These are phyloP conservation scores for Mucor indicus DNA, from an alignment of 371 early-diverging fungal species.

Conservation along the genomic window DNA sequence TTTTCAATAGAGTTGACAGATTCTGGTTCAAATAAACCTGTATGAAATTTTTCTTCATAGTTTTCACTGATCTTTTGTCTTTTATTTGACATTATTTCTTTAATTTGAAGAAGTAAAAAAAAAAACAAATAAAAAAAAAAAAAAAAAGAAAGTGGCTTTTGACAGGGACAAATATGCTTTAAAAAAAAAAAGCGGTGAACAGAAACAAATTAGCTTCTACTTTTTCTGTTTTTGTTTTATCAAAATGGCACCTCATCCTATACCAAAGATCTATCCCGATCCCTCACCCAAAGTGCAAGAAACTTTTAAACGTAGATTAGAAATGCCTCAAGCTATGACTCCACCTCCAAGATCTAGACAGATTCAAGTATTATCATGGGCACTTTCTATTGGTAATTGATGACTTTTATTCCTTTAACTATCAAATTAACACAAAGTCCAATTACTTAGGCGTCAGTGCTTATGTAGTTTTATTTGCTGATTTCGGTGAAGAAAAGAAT, in stretches of 20 bases:
- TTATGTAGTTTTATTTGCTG: slow-evolving; percentile 47
- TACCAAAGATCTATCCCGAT: slow-evolving; percentile 3
- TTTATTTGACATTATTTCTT: slow-evolving; percentile 7
- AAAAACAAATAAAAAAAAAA: slow-evolving; percentile 7
- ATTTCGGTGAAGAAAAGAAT: slow-evolving; percentile 44
- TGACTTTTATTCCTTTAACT: neutral
- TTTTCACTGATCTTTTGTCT: slow-evolving; percentile 15
- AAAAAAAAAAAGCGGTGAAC: neutral
- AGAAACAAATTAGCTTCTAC: too few relatives aligned
- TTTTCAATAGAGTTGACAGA: slow-evolving; percentile 21
- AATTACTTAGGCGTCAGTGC: slow-evolving; percentile 28
- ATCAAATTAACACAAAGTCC: neutral
- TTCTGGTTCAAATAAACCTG: slow-evolving; percentile 22
- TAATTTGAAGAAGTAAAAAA: neutral
- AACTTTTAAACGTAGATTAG: slow-evolving; percentile 29
- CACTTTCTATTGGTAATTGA: slow-evolving; percentile 29
- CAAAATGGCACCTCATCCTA: slow-evolving; percentile 14
- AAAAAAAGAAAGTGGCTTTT: slow-evolving; percentile 1
- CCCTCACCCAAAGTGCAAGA: slow-evolving; percentile 21
- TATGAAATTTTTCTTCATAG: slow-evolving; percentile 23
- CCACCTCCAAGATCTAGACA: slow-evolving; percentile 34
- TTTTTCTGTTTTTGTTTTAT: slow-evolving; percentile 2
- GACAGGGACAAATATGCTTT: neutral
- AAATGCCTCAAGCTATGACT: slow-evolving; percentile 31
- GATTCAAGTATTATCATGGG: slow-evolving; percentile 39